Evolutionary conservation across 768 basidiomycete genomes (phyloP).

Genomic region (Boletales sp.): DNA sequence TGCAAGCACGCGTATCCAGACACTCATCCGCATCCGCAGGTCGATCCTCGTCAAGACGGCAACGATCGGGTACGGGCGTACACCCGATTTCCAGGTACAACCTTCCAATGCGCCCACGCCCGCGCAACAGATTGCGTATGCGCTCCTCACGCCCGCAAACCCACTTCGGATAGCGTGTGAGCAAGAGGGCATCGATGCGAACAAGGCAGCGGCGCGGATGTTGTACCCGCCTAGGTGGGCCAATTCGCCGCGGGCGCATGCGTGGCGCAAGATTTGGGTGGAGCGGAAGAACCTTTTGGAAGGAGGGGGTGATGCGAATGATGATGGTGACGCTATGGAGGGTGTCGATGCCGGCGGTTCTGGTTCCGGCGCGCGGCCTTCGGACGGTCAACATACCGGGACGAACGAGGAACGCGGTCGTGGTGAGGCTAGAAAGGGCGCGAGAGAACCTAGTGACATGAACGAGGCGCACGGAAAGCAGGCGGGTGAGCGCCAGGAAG

Average conservation of each 20-base stretch:
- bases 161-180: slow-evolving; percentile 24
- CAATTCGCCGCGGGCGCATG: slow-evolving; percentile 11
- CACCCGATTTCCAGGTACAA: slow-evolving; percentile 43
- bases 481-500: not conserved
- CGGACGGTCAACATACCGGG: no score
- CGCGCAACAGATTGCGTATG: slow-evolving; percentile 41
- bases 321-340: not conserved
- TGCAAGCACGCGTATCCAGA: not conserved
- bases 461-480: slow-evolving; percentile 6
- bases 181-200: slow-evolving; percentile 24
- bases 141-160: slow-evolving; percentile 31
- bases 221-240: slow-evolving; percentile 6
- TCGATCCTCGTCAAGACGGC: slow-evolving; percentile 52
- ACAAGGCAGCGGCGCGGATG: slow-evolving; percentile 12
- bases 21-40: slow-evolving; percentile 22
- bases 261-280: slow-evolving; percentile 18
- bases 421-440: no score
- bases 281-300: slow-evolving; percentile 19
- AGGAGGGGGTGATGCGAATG: not conserved
- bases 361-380: no score
- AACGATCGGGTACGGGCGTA: slow-evolving; percentile 42
- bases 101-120: slow-evolving; percentile 42
- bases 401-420: no score
- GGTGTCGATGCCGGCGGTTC: no score
- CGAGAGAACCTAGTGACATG: not conserved